These are phyloP conservation scores for Cylindrotheca closterium DNA, from an alignment of 108 stramenopile species.

Conservation along the genomic window DNA sequence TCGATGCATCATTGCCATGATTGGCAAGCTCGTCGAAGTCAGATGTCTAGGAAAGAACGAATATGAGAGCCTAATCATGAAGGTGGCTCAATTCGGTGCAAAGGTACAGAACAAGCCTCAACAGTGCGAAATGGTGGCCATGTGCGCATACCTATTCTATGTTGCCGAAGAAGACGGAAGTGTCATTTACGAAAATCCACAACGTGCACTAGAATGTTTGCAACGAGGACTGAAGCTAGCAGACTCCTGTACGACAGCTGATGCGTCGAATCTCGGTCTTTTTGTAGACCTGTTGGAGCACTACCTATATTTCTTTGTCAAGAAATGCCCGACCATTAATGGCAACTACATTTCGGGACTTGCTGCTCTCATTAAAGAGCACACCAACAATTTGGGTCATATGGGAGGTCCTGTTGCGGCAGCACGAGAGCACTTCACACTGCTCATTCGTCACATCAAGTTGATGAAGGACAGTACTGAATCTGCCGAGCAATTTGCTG, in stretches of 20 bases:
- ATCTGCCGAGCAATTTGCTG: slow-evolving; percentile 61
- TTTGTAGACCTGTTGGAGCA: slow-evolving; percentile 96
- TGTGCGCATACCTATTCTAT: slow-evolving; percentile 93
- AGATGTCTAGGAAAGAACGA: slow-evolving; percentile 73
- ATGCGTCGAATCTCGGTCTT: slow-evolving; percentile 72
- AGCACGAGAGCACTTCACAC: slow-evolving; percentile 58
- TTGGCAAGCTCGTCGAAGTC: slow-evolving; percentile 84
- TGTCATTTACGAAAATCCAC: slow-evolving; percentile 65
- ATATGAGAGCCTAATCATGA: slow-evolving; percentile 93
- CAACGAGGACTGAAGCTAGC: slow-evolving; percentile 89
- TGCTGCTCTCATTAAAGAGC: slow-evolving; percentile 93
- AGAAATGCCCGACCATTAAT: slow-evolving; percentile 81
- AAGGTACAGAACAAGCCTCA: slow-evolving; percentile 94
- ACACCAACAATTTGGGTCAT: slow-evolving; percentile 62
- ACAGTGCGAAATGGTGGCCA: slow-evolving; percentile 91
- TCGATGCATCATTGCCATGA: slow-evolving; percentile 78
- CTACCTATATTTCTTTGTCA: slow-evolving; percentile 94
- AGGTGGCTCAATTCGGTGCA: slow-evolving; percentile 92
- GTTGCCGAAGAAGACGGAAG: slow-evolving; percentile 11
- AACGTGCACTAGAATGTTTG: slow-evolving; percentile 93
- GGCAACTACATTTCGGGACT: slow-evolving; percentile 85
- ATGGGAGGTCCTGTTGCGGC: slow-evolving; percentile 40
- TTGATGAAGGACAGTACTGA: slow-evolving; percentile 50
- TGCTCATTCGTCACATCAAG: slow-evolving; percentile 54
- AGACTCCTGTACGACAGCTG: slow-evolving; percentile 79